Evolutionary conservation across 441 rosid species (phyloP).

Genomic region (Pelargonium australe): DNA sequence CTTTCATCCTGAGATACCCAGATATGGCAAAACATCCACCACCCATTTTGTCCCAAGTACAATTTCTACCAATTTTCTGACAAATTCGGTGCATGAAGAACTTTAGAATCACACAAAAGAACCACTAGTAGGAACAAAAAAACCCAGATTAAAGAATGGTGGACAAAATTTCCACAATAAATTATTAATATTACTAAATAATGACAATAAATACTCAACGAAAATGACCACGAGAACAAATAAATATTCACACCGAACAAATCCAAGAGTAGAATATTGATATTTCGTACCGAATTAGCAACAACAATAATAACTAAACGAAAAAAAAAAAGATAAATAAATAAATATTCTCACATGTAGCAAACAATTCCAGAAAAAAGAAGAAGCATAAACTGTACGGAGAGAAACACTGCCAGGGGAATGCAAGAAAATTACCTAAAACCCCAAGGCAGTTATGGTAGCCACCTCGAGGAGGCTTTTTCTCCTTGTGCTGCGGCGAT

Average conservation of each 20-base stretch:
- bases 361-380: not conserved
- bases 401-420: not conserved
- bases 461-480: conserved; percentile 34
- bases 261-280: not conserved
- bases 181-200: not conserved
- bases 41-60: not conserved
- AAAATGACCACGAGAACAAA: not conserved
- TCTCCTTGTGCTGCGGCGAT: conserved; percentile 43
- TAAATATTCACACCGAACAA: not conserved
- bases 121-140: not conserved
- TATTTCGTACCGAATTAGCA: not conserved
- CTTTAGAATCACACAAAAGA: not conserved
- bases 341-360: not conserved
- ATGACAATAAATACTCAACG: not conserved
- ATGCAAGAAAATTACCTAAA: conserved; percentile 35
- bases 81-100: not conserved
- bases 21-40: not conserved
- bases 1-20: not conserved
- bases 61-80: not conserved
- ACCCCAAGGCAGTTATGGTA: conserved; percentile 83
- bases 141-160: not conserved
- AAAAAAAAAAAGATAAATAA: too few species aligned
- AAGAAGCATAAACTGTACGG: too few species aligned
- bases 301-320: not conserved
- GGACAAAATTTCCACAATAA: not conserved